These are phyloP conservation scores for Cucurbitaria berberidis DNA, from an alignment of 2,329 filamentous ascomycete species.

Conservation along the genomic window DNA sequence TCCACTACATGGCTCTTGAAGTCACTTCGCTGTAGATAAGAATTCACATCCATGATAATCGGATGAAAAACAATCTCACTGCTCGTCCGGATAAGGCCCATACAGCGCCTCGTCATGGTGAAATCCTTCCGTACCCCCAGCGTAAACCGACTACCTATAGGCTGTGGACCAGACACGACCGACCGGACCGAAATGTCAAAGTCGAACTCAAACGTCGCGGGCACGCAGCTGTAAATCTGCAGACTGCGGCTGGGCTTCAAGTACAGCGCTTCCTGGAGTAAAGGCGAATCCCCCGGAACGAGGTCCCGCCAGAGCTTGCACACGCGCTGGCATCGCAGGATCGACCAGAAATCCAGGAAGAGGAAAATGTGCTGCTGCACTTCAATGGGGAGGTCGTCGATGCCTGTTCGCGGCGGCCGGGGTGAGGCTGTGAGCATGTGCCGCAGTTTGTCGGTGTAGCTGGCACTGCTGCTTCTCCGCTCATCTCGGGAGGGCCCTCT, in stretches of 20 bases:
- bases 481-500: not conserved
- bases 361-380: conserved; percentile 17
- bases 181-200: conserved; percentile 6
- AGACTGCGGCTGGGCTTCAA: conserved; percentile 15
- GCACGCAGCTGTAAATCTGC: conserved; percentile 19
- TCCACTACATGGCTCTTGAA: not conserved
- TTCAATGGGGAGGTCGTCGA: conserved; percentile 18
- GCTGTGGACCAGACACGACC: conserved; percentile 5
- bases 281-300: conserved; percentile 18
- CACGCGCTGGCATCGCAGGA: conserved; percentile 16
- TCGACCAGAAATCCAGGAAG: conserved; percentile 17
- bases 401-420: not conserved
- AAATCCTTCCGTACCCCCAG: conserved; percentile 8
- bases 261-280: conserved; percentile 12
- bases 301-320: conserved; percentile 15
- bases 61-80: conserved; percentile 20
- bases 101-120: conserved; percentile 8
- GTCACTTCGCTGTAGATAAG: not conserved
- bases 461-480: conserved; percentile 17
- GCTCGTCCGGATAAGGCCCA: conserved; percentile 16
- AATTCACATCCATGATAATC: conserved; percentile 9
- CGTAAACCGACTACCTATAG: not conserved
- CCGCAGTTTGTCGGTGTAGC: conserved; percentile 21
- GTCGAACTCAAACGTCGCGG: conserved; percentile 15
- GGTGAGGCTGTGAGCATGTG: conserved; percentile 13